Evolutionary conservation across 139 green algal species (phyloP).

Genomic region (Mychonastes homosphaera): DNA sequence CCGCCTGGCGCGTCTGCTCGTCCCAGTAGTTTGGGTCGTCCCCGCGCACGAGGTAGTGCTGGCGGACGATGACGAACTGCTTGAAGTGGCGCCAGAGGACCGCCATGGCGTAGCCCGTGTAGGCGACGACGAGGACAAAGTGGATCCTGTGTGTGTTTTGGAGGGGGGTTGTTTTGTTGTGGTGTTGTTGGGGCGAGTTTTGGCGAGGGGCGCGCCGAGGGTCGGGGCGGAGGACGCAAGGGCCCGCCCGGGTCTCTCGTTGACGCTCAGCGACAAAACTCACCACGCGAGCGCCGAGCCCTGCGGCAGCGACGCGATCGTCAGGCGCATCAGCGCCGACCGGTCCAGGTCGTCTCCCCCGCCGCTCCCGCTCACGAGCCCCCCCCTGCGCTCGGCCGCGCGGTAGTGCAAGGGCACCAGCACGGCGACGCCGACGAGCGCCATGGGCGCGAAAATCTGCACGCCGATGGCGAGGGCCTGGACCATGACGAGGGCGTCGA

Average conservation of each 20-base stretch:
- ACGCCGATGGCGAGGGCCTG: constrained; percentile 13
- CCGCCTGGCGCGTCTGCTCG: constrained; percentile 9
- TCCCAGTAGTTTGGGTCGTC: constrained; percentile 25
- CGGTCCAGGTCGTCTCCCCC: neutral
- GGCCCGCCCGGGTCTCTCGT: no score
- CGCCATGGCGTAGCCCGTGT: constrained; percentile 24
- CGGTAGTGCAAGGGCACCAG: constrained; percentile 20
- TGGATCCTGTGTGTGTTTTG: constrained; percentile 16
- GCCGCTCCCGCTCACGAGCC: no score
- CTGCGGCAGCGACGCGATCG: constrained; percentile 14
- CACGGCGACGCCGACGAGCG: constrained; percentile 9
- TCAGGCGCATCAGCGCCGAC: constrained; percentile 17
- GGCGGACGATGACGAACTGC: constrained; percentile 27
- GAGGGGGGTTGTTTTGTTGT: no score
- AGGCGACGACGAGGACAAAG: constrained; percentile 21
- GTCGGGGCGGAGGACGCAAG: no score
- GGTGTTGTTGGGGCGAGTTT: no score
- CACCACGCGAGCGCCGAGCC: constrained; percentile 14
- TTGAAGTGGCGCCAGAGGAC: constrained; percentile 31
- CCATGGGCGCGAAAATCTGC: constrained; percentile 15
- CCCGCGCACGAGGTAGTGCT: constrained; percentile 28
- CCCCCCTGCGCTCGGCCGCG: neutral
- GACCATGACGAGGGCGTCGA: constrained; percentile 34
- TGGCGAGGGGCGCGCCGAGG: no score
- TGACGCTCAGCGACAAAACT: no score